These are phyloP conservation scores for Dactylellina sp. DNA, from an alignment of 2,329 filamentous ascomycete genomes.

Conservation along the genomic window DNA sequence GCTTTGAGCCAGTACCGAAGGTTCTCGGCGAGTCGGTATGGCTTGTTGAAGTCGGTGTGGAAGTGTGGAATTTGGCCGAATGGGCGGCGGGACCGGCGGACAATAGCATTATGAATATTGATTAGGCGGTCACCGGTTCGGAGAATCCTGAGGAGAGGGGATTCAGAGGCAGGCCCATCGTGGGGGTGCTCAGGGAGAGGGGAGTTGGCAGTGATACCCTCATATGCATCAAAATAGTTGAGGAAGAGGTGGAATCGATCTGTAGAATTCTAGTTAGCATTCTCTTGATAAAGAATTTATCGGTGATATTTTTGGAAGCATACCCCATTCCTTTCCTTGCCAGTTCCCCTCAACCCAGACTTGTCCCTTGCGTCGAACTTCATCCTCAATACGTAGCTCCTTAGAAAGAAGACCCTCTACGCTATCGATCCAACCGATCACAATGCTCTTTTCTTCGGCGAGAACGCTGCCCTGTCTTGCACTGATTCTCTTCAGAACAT, in stretches of 20 bases:
- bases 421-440: conserved; percentile 81
- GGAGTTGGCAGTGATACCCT: conserved; percentile 40
- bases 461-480: conserved; percentile 82
- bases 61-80: conserved; percentile 90
- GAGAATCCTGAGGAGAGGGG: conserved; percentile 78
- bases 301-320: conserved; percentile 32
- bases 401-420: conserved; percentile 80
- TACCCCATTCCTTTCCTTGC: conserved; percentile 75
- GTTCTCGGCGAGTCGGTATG: conserved; percentile 93
- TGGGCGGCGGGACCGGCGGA: conserved; percentile 83
- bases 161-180: conserved; percentile 69
- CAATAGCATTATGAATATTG: conserved; percentile 87
- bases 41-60: conserved; percentile 93
- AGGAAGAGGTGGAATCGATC: conserved; percentile 61
- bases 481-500: conserved; percentile 91
- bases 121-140: conserved; percentile 85
- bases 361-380: conserved; percentile 76
- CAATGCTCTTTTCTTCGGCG: conserved; percentile 79
- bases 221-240: conserved; percentile 59
- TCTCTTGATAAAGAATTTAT: conserved; percentile 59
- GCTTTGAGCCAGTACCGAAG: conserved; percentile 96
- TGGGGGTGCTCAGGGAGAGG: conserved; percentile 54
- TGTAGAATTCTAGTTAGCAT: conserved; percentile 56
- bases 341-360: conserved; percentile 85
- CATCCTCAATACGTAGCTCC: conserved; percentile 81